These are phyloP conservation scores for Gossypium davidsonii DNA, from an alignment of 441 rosid species.

Conservation along the genomic window DNA sequence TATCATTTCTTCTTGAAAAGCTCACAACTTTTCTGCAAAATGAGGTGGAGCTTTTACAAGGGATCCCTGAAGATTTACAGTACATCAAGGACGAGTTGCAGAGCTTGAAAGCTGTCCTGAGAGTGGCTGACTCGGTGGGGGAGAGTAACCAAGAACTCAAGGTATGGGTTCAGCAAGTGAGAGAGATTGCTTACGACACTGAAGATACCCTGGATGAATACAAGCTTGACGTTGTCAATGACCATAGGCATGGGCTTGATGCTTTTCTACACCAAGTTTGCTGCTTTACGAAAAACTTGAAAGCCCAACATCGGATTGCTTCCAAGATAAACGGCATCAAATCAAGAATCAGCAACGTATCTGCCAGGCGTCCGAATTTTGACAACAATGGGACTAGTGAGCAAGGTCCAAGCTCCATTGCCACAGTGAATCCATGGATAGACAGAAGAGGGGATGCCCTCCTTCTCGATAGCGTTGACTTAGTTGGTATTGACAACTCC, in stretches of 20 bases:
- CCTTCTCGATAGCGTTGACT: slow-evolving; percentile 27
- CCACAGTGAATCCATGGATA: slow-evolving; percentile 2
- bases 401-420: slow-evolving; percentile 19
- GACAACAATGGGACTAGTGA: slow-evolving; percentile 17
- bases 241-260: background rate
- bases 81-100: slow-evolving; percentile 28
- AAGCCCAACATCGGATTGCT: slow-evolving; percentile 30
- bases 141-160: slow-evolving; percentile 34
- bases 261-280: slow-evolving; percentile 17
- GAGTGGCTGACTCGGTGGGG: slow-evolving; percentile 29
- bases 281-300: slow-evolving; percentile 23
- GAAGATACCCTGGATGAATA: slow-evolving; percentile 51
- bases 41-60: slow-evolving; percentile 19
- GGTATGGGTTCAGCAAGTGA: slow-evolving; percentile 42
- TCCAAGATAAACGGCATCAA: slow-evolving; percentile 21
- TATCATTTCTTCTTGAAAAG: slow-evolving; percentile 25
- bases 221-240: slow-evolving; percentile 21
- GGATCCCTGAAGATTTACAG: slow-evolving; percentile 25
- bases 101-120: slow-evolving; percentile 30
- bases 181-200: slow-evolving; percentile 32
- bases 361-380: slow-evolving; percentile 20
- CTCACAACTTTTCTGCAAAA: slow-evolving; percentile 19
- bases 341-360: slow-evolving; percentile 19
- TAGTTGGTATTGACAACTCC: slow-evolving; percentile 33
- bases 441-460: slow-evolving; percentile 26